Conservation (phyloP, 805 yeast species). For the Ogataea zsoltii region DNA sequence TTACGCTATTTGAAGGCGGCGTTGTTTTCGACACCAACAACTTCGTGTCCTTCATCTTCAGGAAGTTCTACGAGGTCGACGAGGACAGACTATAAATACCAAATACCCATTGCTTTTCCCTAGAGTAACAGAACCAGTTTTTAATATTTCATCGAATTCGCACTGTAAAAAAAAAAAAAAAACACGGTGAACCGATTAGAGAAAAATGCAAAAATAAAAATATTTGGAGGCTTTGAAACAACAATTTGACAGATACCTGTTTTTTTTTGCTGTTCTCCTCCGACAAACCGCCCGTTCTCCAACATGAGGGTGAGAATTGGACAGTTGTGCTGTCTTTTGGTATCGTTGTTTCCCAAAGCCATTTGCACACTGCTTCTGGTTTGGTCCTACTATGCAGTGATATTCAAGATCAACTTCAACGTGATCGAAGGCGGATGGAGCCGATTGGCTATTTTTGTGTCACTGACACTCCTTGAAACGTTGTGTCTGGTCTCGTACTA, state of each 20-base stretch:
- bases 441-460: slow-evolving; percentile 23
- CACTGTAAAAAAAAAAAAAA: neutral
- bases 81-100: neutral
- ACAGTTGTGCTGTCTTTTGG: slow-evolving; percentile 36
- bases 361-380: slow-evolving; percentile 42
- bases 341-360: slow-evolving; percentile 50
- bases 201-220: too few relatives aligned
- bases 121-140: neutral
- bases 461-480: slow-evolving; percentile 34
- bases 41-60: slow-evolving; percentile 67
- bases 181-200: too few relatives aligned
- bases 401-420: slow-evolving; percentile 31
- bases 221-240: too few relatives aligned
- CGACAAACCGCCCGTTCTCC: neutral
- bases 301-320: slow-evolving; percentile 4
- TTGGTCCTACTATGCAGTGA: slow-evolving; percentile 49
- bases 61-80: slow-evolving; percentile 63
- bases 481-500: slow-evolving; percentile 53
- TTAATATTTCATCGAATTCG: neutral
- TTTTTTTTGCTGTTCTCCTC: neutral
- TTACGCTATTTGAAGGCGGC: slow-evolving; percentile 65
- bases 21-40: slow-evolving; percentile 69
- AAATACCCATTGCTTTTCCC: neutral
- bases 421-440: slow-evolving; percentile 15
- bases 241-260: too few relatives aligned